phyloP scores from a whole-genome alignment of 441 rosid species.

The Brassica balearica region DNA sequence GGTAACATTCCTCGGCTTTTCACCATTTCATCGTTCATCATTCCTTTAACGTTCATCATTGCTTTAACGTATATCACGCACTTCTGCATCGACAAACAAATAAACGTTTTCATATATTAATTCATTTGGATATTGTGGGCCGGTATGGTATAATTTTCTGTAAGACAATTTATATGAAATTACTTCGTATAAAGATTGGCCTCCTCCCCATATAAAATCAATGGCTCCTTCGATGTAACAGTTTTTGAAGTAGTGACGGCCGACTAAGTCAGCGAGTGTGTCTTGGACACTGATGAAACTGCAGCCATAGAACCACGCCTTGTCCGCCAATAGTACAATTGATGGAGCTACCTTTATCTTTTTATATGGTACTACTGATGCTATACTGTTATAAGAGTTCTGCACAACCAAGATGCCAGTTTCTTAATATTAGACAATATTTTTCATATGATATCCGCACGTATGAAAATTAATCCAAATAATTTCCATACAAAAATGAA shows the following conservation, averaged over 20 bases:
- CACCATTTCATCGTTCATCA: not conserved
- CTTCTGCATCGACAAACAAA: constrained; percentile 7
- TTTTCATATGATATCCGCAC: not conserved
- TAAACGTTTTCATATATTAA: not conserved
- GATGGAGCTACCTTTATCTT: constrained; percentile 51
- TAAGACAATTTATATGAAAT: not conserved
- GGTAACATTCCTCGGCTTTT: not conserved
- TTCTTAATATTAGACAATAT: not conserved
- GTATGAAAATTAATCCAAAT: not conserved
- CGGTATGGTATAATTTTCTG: no score
- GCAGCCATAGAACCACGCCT: constrained; percentile 51
- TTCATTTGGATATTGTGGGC: not conserved
- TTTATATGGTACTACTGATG: not conserved
- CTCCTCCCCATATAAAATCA: constrained; percentile 64
- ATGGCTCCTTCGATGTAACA: constrained; percentile 57
- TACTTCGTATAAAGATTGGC: constrained; percentile 56
- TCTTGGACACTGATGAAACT: constrained; percentile 53
- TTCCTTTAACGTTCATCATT: constrained; percentile 15
- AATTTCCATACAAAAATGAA: not conserved
- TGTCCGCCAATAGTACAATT: constrained; percentile 46
- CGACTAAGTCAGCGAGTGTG: constrained; percentile 49
- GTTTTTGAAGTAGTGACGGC: constrained; percentile 53
- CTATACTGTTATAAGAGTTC: constrained; percentile 43
- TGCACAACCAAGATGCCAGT: constrained; percentile 18
- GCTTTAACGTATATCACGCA: constrained; percentile 18